phyloP scores from a whole-genome alignment of 257 asterid genomes.

The Ilex asprella region DNA sequence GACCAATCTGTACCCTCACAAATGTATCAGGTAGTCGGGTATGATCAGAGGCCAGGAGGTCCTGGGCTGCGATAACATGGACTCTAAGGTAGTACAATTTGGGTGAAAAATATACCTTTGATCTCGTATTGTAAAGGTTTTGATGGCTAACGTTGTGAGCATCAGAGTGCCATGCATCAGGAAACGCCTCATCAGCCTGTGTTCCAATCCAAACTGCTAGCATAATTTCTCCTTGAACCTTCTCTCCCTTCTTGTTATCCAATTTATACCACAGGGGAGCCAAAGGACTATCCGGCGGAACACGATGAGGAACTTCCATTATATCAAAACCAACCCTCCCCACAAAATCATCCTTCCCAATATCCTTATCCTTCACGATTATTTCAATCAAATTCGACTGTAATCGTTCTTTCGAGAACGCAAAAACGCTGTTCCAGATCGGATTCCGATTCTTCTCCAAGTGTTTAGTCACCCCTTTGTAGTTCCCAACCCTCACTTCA shows the following conservation, averaged over 20 bases:
- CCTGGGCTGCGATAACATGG: conserved; percentile 75
- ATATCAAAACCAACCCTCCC: conserved; percentile 67
- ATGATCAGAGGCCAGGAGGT: conserved; percentile 58
- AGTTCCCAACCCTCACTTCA: conserved; percentile 83
- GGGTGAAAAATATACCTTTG: conserved; percentile 81
- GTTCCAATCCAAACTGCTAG: conserved; percentile 95
- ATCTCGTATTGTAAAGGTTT: conserved; percentile 46
- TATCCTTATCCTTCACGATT: conserved; percentile 64
- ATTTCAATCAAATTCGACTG: conserved; percentile 70
- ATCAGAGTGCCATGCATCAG: conserved; percentile 88
- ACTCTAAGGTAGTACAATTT: conserved; percentile 61
- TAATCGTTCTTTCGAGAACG: conserved; percentile 64
- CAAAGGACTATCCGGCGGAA: conserved; percentile 84
- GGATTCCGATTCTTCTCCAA: conserved; percentile 70
- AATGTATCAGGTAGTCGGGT: conserved; percentile 42
- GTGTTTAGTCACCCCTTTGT: conserved; percentile 68
- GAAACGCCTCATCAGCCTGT: conserved; percentile 90
- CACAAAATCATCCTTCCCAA: conserved; percentile 71
- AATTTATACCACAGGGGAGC: conserved; percentile 84
- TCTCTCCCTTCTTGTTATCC: conserved; percentile 51
- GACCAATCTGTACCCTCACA: conserved; percentile 58
- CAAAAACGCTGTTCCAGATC: conserved; percentile 62
- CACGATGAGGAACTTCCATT: conserved; percentile 53
- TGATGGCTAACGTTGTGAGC: conserved; percentile 63
- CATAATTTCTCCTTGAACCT: conserved; percentile 68